These are phyloP conservation scores for Lodderomyces jiufengensis DNA, from an alignment of 1,139 yeast genomes.

Conservation along the genomic window DNA sequence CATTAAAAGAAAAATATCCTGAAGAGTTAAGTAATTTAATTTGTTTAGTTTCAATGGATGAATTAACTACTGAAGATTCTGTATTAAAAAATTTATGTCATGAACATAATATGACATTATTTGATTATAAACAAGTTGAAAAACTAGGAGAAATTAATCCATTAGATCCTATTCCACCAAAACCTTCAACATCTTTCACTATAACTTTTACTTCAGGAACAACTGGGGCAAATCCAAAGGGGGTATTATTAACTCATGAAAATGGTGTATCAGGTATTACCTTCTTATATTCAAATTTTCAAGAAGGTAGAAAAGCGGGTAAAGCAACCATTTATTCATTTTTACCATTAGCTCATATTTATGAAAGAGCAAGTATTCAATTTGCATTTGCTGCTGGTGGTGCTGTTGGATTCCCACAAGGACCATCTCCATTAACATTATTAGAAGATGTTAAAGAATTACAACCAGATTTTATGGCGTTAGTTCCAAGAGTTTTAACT, in stretches of 20 bases:
- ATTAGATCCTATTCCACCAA: conserved; percentile 46
- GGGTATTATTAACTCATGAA: conserved; percentile 60
- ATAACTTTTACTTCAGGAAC: conserved; percentile 80
- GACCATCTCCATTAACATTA: conserved; percentile 34
- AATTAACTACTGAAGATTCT: conserved; percentile 23
- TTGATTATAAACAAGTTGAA: conserved; percentile 43
- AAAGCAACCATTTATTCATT: conserved; percentile 17
- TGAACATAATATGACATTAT: conserved; percentile 27
- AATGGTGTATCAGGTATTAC: conserved; percentile 50
- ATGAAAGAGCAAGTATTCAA: conserved; percentile 40
- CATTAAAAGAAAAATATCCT: conserved; percentile 24
- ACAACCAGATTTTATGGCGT: conserved; percentile 32
- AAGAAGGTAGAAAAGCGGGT: conserved; percentile 5
- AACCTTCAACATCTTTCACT: conserved; percentile 53
- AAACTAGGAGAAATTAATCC: conserved; percentile 50
- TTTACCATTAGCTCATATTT: conserved; percentile 56
- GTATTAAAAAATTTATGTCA: conserved; percentile 23
- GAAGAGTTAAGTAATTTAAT: conserved; percentile 27
- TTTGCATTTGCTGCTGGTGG: conserved; percentile 24
- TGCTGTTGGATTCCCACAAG: conserved; percentile 41
- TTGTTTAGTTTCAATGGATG: conserved; percentile 39
- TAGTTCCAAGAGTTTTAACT: conserved; percentile 40
- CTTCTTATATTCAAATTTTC: conserved; percentile 19
- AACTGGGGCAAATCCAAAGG: conserved; percentile 67
- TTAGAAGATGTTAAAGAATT: conserved; percentile 36